Conservation (phyloP, 192 early-diverging fungal species). For the Podila clonocystis region DNA sequence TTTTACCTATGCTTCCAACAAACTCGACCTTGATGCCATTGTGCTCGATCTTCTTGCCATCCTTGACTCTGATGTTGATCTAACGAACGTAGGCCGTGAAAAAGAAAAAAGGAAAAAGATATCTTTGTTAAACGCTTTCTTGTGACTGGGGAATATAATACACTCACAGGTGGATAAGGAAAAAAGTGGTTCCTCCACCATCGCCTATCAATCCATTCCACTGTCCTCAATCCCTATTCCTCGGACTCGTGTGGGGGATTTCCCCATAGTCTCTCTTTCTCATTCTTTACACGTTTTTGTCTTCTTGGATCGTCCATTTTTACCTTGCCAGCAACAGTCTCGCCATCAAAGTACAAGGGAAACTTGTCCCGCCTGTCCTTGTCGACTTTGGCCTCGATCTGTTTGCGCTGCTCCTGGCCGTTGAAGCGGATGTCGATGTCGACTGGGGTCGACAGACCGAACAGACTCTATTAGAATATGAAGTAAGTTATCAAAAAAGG, state of each 20-base stretch:
- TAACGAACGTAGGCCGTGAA: constrained; percentile 14
- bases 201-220: background rate
- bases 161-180: too few relatives aligned
- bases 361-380: constrained; percentile 93
- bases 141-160: background rate
- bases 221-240: background rate
- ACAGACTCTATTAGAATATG: constrained; percentile 62
- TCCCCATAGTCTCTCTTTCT: background rate
- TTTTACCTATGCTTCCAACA: constrained; percentile 91
- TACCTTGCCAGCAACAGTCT: constrained; percentile 93
- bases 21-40: constrained; percentile 99
- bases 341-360: constrained; percentile 97
- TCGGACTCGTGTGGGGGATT: background rate
- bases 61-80: constrained; percentile 80
- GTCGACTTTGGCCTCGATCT: constrained; percentile 92
- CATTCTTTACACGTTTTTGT: background rate
- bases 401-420: constrained; percentile 90
- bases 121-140: background rate
- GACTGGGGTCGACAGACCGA: constrained; percentile 86
- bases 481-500: background rate
- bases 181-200: background rate
- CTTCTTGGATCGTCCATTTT: constrained; percentile 5
- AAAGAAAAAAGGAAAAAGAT: background rate
- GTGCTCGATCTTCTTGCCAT: constrained; percentile 96
- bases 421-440: constrained; percentile 89